Conservation (phyloP, 2,329 filamentous ascomycete species). For the Aspergillus uvarum region DNA sequence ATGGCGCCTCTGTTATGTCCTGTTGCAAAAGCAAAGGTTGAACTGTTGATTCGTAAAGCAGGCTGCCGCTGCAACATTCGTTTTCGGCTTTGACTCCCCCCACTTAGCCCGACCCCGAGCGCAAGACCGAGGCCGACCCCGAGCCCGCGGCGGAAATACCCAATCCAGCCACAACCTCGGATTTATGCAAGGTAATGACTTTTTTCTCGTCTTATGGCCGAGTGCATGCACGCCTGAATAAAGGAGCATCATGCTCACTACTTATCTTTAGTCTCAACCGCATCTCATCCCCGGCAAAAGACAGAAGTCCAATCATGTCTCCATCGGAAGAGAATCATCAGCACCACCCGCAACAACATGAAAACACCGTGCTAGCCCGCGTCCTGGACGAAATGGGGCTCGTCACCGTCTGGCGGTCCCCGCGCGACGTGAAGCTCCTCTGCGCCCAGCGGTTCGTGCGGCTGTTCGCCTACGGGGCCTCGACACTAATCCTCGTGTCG, state of each 20-base stretch:
- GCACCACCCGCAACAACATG: neutral
- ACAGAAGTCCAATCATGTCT: neutral
- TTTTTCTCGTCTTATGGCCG: neutral
- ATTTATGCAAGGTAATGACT: neutral
- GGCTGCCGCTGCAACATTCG: too few species aligned
- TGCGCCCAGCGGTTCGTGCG: slow-evolving; percentile 49
- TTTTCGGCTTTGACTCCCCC: too few species aligned
- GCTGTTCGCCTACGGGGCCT: slow-evolving; percentile 64
- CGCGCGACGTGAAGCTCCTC: slow-evolving; percentile 40
- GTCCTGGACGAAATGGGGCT: slow-evolving; percentile 38
- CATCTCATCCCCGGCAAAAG: neutral
- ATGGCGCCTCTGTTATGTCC: too few species aligned
- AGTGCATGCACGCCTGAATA: too few species aligned
- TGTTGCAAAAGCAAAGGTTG: too few species aligned
- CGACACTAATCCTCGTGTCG: slow-evolving; percentile 60
- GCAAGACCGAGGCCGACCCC: neutral
- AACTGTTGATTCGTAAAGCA: too few species aligned
- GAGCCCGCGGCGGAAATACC: neutral
- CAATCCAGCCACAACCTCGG: neutral
- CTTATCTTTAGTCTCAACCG: neutral
- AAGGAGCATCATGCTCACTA: too few species aligned
- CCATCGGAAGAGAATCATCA: neutral
- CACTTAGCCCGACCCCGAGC: too few species aligned
- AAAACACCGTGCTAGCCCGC: neutral
- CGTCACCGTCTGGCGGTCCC: slow-evolving; percentile 37